Conservation (phyloP, 2,329 filamentous ascomycete genomes). For the Gremmenia infestans region DNA sequence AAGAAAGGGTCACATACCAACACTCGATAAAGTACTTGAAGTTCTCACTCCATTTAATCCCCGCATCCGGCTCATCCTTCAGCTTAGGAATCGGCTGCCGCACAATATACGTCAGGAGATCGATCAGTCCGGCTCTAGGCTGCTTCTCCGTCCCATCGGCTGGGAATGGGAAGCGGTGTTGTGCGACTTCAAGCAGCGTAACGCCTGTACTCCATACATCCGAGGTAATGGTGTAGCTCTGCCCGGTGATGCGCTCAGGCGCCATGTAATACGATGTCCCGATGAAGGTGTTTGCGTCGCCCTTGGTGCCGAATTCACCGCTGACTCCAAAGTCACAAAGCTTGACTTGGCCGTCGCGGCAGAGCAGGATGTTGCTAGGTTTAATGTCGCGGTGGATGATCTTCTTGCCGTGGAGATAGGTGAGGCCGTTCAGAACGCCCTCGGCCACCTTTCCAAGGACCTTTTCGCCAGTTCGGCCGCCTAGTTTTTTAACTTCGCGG, state of each 20-base stretch:
- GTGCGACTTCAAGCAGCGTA: slow-evolving; percentile 96
- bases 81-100: slow-evolving; percentile 90
- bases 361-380: slow-evolving; percentile 92
- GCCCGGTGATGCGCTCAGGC: slow-evolving; percentile 92
- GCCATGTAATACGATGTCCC: slow-evolving; percentile 99
- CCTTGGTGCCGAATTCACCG: slow-evolving; percentile 96
- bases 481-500: slow-evolving; percentile 92
- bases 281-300: slow-evolving; percentile 97
- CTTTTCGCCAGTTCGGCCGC: slow-evolving; percentile 92
- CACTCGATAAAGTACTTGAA: slow-evolving; percentile 99
- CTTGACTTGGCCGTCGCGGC: slow-evolving; percentile 89
- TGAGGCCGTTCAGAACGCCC: slow-evolving; percentile 87
- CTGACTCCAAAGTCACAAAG: slow-evolving; percentile 98
- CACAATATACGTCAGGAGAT: slow-evolving; percentile 95
- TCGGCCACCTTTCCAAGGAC: slow-evolving; percentile 96
- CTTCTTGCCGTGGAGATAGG: slow-evolving; percentile 90
- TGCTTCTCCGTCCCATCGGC: slow-evolving; percentile 95
- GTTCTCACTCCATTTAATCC: slow-evolving; percentile 91
- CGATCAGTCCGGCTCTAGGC: slow-evolving; percentile 85
- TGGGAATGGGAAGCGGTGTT: slow-evolving; percentile 97
- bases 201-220: slow-evolving; percentile 98
- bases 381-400: slow-evolving; percentile 99
- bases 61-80: slow-evolving; percentile 87
- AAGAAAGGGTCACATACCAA: slow-evolving; percentile 65
- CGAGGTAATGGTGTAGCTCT: slow-evolving; percentile 96